Conservation (phyloP, 169 alveolate species). For the Perkinsus chesapeaki region DNA sequence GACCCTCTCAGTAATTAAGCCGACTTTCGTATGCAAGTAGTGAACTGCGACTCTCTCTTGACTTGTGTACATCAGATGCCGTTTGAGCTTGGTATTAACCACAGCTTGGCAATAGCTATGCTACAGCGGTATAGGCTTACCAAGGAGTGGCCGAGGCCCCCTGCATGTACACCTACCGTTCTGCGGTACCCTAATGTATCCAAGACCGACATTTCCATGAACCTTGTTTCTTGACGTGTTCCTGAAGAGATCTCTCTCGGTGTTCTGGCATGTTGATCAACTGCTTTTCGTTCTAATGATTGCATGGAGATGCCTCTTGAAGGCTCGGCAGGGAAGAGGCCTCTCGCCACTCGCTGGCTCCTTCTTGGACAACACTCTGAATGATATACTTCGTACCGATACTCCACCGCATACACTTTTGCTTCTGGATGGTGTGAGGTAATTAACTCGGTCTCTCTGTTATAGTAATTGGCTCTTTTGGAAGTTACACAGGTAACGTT, state of each 20-base stretch:
- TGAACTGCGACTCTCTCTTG: background rate
- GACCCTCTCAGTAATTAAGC: no score
- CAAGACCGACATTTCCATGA: background rate
- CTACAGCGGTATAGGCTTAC: background rate
- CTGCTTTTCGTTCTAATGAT: no score
- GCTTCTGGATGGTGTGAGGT: background rate
- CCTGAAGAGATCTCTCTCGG: no score
- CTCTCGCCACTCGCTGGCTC: background rate
- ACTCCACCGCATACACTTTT: background rate
- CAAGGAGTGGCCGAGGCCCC: background rate
- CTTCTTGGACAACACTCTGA: background rate
- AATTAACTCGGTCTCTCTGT: background rate
- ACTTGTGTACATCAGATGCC: background rate
- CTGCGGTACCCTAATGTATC: background rate
- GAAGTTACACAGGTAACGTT: background rate
- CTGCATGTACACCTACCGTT: background rate
- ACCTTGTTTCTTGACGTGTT: background rate
- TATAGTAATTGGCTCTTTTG: background rate
- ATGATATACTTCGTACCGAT: background rate
- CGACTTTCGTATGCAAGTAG: no score
- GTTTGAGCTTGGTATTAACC: background rate
- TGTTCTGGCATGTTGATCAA: no score
- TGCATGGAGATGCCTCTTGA: no score
- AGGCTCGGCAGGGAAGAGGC: background rate
- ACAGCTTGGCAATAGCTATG: background rate